Base-by-base conservation (phyloP, 2,329 filamentous ascomycete genomes). In the Colletotrichum gloeosporioides region DNA sequence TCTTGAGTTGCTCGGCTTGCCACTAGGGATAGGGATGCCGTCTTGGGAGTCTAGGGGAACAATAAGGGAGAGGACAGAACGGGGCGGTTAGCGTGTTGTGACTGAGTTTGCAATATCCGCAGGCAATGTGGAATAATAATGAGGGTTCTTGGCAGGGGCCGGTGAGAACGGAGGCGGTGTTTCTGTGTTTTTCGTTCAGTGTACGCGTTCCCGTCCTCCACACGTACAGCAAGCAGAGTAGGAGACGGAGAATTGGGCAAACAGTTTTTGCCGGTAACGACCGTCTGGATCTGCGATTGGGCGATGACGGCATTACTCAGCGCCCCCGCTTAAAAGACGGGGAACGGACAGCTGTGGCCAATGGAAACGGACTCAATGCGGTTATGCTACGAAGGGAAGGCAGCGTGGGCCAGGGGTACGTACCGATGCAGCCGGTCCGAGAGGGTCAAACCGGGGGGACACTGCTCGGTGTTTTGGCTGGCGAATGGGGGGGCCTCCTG, bases 361-460 rank as follows among this genome's bases (percentile, higher is more conserved):
- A 74, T 74, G 15, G n/a, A 74, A 71, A 70, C 27, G 18, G 57
- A 34, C 71, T 65, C 59, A 71, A 49, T 71, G 71, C 49, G 59
- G 49, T 70, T 13, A 39, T 59, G 57, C 65, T 34, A 18, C 22
- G 29, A 31, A n/a, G 49, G 59, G 49, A 49, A 66, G 69, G 29
- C 44, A 64, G 12, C 29, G 10, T 31, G 59, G 18, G 25, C 55
- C 22, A 59, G 59, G 61, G 39, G 25, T 63, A 68, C 73, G 73
- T 75, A 57, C 39, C 34, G 55, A 25, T 27, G 34, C 44, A 57
- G 71, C 62, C 71, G 55, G 59, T 62, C 18, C 18, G 59, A 27
- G 29, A n/a, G 59, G 59, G 32, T 65, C 32, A 18, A 22, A 22
- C 29, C 25, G 62, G 62, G 62, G 31, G 61, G 61, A 59, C 44